Evolutionary conservation across 257 asterid species (phyloP).

Genomic region (Solanum rostratum): DNA sequence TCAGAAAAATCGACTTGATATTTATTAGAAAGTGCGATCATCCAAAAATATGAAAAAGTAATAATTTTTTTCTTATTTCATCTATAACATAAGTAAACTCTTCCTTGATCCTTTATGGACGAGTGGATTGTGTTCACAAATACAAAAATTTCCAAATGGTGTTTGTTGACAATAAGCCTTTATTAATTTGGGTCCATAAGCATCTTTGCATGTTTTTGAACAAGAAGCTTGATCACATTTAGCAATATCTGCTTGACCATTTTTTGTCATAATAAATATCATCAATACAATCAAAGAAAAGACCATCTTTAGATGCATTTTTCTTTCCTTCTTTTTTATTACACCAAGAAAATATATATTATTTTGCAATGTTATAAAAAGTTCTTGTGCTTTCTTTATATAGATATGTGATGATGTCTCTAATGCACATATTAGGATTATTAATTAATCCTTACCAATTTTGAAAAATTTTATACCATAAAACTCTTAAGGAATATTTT

Average conservation of each 20-base stretch:
- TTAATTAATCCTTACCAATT: not conserved
- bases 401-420: not conserved
- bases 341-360: not conserved
- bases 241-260: not conserved
- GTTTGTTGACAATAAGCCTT: not conserved
- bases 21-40: too few relatives aligned
- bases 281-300: not conserved
- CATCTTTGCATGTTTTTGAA: not conserved
- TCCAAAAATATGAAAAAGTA: too few relatives aligned
- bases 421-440: not conserved
- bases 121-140: not conserved
- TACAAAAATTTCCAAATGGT: not conserved
- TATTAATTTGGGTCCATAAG: not conserved
- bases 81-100: not conserved
- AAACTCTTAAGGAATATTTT: not conserved
- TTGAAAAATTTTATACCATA: too few relatives aligned
- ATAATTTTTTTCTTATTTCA: not conserved
- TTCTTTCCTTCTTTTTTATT: not conserved
- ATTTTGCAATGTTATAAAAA: not conserved
- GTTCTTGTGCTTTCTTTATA: not conserved
- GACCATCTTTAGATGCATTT: not conserved
- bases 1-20: too few relatives aligned
- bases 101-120: not conserved
- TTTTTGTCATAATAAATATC: not conserved
- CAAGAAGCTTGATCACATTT: not conserved